These are phyloP conservation scores for Glomus cerebriforme DNA, from an alignment of 192 early-diverging fungal species.

Conservation along the genomic window DNA sequence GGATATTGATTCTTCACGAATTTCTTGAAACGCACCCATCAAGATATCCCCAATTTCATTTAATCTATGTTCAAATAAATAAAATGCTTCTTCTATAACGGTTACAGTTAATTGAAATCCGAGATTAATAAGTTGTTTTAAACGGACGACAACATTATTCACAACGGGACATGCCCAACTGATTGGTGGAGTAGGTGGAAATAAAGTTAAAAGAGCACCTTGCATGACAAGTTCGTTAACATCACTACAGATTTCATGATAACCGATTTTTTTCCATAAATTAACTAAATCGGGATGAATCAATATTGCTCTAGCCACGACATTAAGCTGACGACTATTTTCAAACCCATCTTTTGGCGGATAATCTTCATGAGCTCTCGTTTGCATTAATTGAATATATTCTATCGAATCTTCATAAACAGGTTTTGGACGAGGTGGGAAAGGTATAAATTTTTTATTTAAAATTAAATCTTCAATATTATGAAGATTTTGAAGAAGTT, in stretches of 20 bases:
- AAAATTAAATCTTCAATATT: neutral
- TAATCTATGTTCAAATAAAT: too few species aligned
- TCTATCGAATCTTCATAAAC: neutral
- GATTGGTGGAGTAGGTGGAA: too few species aligned
- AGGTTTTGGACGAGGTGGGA: constrained; percentile 14
- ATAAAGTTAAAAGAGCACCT: constrained; percentile 14
- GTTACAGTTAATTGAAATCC: too few species aligned
- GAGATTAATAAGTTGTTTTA: neutral
- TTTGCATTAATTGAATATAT: neutral
- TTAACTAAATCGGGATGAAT: constrained; percentile 2
- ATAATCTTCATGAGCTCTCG: neutral
- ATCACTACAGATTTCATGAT: constrained; percentile 13
- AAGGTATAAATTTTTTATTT: neutral
- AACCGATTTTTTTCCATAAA: neutral
- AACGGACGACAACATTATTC: too few species aligned
- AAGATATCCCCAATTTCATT: too few species aligned
- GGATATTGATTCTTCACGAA: neutral
- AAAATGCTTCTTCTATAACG: too few species aligned
- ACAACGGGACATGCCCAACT: too few species aligned
- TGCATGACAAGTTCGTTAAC: constrained; percentile 29
- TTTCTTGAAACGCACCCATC: neutral
- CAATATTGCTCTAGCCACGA: neutral
- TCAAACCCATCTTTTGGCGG: neutral
- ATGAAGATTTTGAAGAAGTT: neutral
- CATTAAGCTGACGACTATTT: constrained; percentile 11